Percentiles rank a stretch among this genome's conserved stretches.
Evolutionary conservation across 371 early-diverging fungal species (phyloP).

Genomic region (Mortierella polycephala): DNA sequence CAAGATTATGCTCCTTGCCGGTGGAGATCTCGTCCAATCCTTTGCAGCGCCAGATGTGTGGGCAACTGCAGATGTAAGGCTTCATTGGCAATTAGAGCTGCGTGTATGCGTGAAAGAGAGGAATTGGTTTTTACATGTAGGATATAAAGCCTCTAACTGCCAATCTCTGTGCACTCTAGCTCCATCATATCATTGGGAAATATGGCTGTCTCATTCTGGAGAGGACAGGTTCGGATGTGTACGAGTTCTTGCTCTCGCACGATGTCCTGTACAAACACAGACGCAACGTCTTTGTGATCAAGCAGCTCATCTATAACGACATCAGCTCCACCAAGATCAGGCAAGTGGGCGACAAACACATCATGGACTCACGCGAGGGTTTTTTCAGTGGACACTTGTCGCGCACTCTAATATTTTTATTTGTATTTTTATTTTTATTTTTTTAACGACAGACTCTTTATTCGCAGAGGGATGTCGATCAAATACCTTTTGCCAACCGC

Average conservation of each 20-base stretch:
- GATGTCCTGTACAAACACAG: constrained; percentile 92
- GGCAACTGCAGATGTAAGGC: constrained; percentile 88
- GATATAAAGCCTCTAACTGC: not conserved
- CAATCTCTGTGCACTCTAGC: constrained; percentile 59
- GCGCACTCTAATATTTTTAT: not conserved
- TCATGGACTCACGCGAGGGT: not conserved
- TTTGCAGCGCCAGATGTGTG: constrained; percentile 94
- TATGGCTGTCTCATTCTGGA: constrained; percentile 97
- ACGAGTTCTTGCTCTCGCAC: constrained; percentile 88
- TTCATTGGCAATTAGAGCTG: not conserved
- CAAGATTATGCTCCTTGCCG: constrained; percentile 93
- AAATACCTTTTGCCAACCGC: constrained; percentile 94
- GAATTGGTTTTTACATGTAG: not conserved
- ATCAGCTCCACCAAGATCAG: constrained; percentile 95
- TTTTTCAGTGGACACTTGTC: too few relatives aligned
- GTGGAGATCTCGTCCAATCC: constrained; percentile 96
- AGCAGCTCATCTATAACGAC: constrained; percentile 96
- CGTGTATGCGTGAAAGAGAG: not conserved
- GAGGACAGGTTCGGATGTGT: constrained; percentile 94
- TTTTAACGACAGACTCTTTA: constrained; percentile 75
- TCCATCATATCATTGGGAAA: constrained; percentile 90
- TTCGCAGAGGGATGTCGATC: constrained; percentile 94
- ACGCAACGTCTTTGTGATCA: constrained; percentile 91
- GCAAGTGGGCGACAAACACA: constrained; percentile 49
- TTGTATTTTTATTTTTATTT: not conserved